A percentile compares a stretch with the other conserved stretches of the same genome.
These are phyloP conservation scores for Talaromyces sp. DNA, from an alignment of 2,329 filamentous ascomycete species.

Conservation along the genomic window DNA sequence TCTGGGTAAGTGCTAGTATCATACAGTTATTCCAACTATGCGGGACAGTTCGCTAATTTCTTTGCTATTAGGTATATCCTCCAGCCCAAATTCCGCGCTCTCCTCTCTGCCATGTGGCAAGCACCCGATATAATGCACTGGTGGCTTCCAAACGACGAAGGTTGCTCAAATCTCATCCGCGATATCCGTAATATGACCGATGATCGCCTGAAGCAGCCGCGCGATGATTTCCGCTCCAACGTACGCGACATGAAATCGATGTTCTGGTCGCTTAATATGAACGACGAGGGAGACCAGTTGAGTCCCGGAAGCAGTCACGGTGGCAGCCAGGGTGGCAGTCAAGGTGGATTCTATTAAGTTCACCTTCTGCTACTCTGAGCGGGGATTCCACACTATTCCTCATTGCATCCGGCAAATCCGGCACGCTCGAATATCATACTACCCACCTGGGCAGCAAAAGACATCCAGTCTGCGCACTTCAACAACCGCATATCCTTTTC, in stretches of 20 bases:
- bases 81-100: constrained; percentile 70
- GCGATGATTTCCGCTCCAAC: constrained; percentile 60
- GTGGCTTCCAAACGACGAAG: constrained; percentile 88
- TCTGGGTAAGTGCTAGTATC: constrained; percentile 80
- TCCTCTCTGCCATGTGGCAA: constrained; percentile 75
- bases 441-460: too few species aligned
- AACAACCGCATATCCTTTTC: not conserved
- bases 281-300: constrained; percentile 39
- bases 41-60: not conserved
- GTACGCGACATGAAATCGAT: constrained; percentile 75
- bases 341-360: too few species aligned
- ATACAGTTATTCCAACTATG: too few species aligned
- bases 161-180: constrained; percentile 71
- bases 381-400: too few species aligned
- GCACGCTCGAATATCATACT: too few species aligned
- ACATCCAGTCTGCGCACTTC: too few species aligned
- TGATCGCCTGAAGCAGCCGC: constrained; percentile 66
- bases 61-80: constrained; percentile 72
- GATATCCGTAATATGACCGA: constrained; percentile 80
- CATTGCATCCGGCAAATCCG: too few species aligned
- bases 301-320: constrained; percentile 22
- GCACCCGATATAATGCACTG: constrained; percentile 73
- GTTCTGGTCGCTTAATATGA: constrained; percentile 65
- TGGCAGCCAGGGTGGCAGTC: constrained; percentile 12
- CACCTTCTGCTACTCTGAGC: not conserved